These are phyloP conservation scores for Reutealis trisperma DNA, from an alignment of 345 rosid genomes.

Conservation along the genomic window DNA sequence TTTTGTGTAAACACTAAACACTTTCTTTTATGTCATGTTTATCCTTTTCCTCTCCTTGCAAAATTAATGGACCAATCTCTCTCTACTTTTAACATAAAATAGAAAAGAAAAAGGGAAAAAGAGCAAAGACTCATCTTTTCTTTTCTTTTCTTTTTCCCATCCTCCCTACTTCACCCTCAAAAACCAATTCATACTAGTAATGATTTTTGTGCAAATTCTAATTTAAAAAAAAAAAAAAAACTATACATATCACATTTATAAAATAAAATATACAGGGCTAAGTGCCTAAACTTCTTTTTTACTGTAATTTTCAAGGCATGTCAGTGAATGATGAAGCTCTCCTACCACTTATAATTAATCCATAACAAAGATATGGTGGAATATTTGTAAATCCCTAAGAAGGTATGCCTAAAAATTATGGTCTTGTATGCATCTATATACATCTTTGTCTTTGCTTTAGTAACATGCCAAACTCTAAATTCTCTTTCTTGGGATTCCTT, in stretches of 20 bases:
- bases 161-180: slow-evolving; percentile 46
- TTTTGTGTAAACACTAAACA: slow-evolving; percentile 14
- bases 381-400: slow-evolving; percentile 50
- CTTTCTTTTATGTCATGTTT: slow-evolving; percentile 11
- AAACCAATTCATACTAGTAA: slow-evolving; percentile 40
- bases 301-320: slow-evolving; percentile 46
- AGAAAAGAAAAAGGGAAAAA: slow-evolving; percentile 11
- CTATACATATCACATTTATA: no score
- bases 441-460: slow-evolving; percentile 67
- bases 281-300: slow-evolving; percentile 9
- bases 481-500: slow-evolving; percentile 32
- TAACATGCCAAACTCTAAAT: slow-evolving; percentile 75
- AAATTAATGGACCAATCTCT: slow-evolving; percentile 18
- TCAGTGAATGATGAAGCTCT: slow-evolving; percentile 33
- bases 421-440: slow-evolving; percentile 36
- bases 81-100: slow-evolving; percentile 28
- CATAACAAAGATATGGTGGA: slow-evolving; percentile 26
- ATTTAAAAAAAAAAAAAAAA: slow-evolving; percentile 13
- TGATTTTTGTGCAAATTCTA: slow-evolving; percentile 48
- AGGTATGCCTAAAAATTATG: slow-evolving; percentile 43
- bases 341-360: slow-evolving; percentile 6
- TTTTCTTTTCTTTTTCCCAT: slow-evolving; percentile 32
- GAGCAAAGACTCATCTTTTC: slow-evolving; percentile 37
- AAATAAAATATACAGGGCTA: neutral
- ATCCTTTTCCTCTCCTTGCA: slow-evolving; percentile 19